These are phyloP conservation scores for Talaromyces sp. DNA, from an alignment of 2,329 filamentous ascomycete genomes.

Conservation along the genomic window DNA sequence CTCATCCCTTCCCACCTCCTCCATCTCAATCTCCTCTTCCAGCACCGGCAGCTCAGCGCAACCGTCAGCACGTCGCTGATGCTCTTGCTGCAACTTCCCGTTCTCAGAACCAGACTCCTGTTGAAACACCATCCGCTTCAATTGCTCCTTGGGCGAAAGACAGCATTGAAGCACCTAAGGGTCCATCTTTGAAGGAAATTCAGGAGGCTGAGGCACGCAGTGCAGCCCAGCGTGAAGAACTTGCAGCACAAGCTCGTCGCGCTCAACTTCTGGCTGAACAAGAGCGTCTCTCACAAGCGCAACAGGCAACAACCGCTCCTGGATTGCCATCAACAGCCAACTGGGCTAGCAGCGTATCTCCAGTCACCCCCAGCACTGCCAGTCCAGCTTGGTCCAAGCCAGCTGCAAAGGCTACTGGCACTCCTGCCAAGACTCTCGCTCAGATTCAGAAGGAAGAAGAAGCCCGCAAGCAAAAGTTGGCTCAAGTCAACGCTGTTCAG, in stretches of 20 bases:
- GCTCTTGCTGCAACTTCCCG: constrained; percentile 62
- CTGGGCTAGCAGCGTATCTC: constrained; percentile 76
- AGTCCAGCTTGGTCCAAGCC: constrained; percentile 50
- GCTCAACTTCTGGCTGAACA: constrained; percentile 69
- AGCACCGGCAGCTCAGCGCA: constrained; percentile 83
- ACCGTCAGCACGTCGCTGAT: constrained; percentile 79
- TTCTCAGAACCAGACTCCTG: constrained; percentile 75
- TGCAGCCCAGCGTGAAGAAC: constrained; percentile 82
- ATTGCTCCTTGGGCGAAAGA: constrained; percentile 96
- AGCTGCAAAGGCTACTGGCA: constrained; percentile 34
- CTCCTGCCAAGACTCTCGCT: constrained; percentile 68
- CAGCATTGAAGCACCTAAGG: constrained; percentile 67
- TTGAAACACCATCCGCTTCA: constrained; percentile 66
- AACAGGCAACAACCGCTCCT: constrained; percentile 59
- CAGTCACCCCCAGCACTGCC: constrained; percentile 57
- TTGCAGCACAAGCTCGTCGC: constrained; percentile 73
- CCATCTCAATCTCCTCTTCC: constrained; percentile 78
- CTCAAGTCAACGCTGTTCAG: constrained; percentile 51
- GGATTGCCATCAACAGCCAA: constrained; percentile 85
- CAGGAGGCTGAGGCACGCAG: constrained; percentile 93
- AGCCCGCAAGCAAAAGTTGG: constrained; percentile 74
- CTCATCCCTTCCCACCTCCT: constrained; percentile 66
- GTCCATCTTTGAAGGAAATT: constrained; percentile 92
- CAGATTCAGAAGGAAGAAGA: constrained; percentile 98
- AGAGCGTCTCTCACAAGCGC: constrained; percentile 66